Base-by-base conservation (phyloP, 495 filamentous ascomycete genomes). In the Entonaema liquescens region DNA sequence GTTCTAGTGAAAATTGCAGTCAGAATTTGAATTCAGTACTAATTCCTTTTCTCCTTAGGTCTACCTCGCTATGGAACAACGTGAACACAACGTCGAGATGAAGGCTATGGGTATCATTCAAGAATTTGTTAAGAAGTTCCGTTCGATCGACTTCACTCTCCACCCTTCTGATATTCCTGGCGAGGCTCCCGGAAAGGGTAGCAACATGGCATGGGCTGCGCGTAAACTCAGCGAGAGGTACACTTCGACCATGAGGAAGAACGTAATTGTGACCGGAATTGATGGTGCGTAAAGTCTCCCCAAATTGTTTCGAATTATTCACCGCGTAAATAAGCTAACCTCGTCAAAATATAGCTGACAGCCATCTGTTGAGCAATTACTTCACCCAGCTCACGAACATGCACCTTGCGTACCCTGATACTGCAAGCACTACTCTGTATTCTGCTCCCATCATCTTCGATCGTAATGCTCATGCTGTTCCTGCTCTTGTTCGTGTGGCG, bases 401-500 rank as follows among this genome's bases (percentile, higher is more conserved):
- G 75, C 89, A 92, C 69, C 79, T 82, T 44, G 65, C 79, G 2
- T 78, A 89, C 63, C 79, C 83, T 38, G 83, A 85, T 17, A 88
- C 86, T 6, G 83, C 85, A 2, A 80, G 74, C 19, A 89, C 84
- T 2, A 88, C 89, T 2, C 72, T 91, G 29, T 92, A 92, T 73
- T 80, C 86, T 35, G 87, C 87, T 13, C 89, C 89, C n/a, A 90
- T 92, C 57, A 86, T 92, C 52, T 92, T 91, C 67, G 89, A 91
- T 75, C 87, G 89, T 65, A 92, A 91, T 73, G 86, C 89, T 13
- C 86, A 91, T 72, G 83, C 83, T 56, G 88, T 88, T 13, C 88
- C 89, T 29, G 80, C 85, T 15, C 79, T 90, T n/a, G 89, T 92
- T 58, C 85, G 89, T 25, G 88, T 90, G 38, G 89, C 89, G 42